phyloP scores from a whole-genome alignment of 2,329 filamentous ascomycete genomes.

The Shiraia sp. region DNA sequence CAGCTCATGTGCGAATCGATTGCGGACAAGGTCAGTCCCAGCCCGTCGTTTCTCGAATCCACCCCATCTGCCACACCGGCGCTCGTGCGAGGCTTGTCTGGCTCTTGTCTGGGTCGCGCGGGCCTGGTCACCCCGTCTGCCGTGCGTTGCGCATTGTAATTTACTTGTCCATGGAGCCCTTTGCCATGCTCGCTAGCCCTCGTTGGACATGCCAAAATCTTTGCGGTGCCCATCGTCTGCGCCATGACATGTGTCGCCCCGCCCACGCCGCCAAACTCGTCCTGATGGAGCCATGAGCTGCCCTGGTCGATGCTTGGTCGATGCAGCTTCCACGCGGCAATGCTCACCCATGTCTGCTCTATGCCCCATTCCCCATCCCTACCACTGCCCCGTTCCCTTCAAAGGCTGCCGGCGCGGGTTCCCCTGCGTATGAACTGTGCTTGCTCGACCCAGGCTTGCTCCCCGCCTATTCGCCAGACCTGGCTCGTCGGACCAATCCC shows the following conservation, averaged over 20 bases:
- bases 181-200: conserved; percentile 21
- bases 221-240: conserved; percentile 29
- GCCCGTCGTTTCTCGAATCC: conserved; percentile 39
- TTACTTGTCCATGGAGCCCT: too few species aligned
- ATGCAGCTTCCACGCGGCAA: conserved; percentile 24
- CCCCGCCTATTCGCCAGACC: conserved; percentile 28
- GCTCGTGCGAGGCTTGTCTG: conserved; percentile 30
- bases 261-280: conserved; percentile 20
- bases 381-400: conserved; percentile 19
- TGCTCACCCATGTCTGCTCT: conserved; percentile 14
- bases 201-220: conserved; percentile 16
- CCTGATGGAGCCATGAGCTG: conserved; percentile 14
- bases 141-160: conserved; percentile 22
- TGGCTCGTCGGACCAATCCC: conserved; percentile 32
- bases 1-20: conserved; percentile 18
- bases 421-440: conserved; percentile 32
- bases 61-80: conserved; percentile 21
- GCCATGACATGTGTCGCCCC: conserved; percentile 37
- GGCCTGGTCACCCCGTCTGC: conserved; percentile 1
- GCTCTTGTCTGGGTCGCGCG: too few species aligned
- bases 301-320: too few species aligned
- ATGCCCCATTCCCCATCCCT: conserved; percentile 8
- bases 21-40: conserved; percentile 25
- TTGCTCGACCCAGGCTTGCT: conserved; percentile 27
- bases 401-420: conserved; percentile 24